Base-by-base conservation (phyloP, 495 filamentous ascomycete species). In the Penicillium verhagenii region DNA sequence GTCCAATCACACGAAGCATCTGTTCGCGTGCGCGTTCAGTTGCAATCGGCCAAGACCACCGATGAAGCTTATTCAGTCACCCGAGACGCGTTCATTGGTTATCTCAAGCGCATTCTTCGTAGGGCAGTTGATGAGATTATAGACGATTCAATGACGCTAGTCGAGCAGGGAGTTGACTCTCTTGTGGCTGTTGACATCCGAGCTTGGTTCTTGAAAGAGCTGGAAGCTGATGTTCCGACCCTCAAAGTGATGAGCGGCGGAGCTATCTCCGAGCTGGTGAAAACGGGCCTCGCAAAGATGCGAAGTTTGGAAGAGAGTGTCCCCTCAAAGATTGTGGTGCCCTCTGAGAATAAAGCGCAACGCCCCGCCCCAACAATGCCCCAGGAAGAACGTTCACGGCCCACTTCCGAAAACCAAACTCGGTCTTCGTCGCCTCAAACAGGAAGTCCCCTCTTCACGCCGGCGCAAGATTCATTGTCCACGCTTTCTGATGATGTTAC, bases 161-260 rank as follows among this genome's bases (percentile, higher is more conserved):
- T 52, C 8, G 49, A 52, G 4, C 25, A 24, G 18, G 50, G 50
- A 6, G 26, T 53, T 20, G 50, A 53, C 16, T 44, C 39, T 19
- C 39, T 53, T 3, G 18, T 44, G 38, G 50, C 50, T 14, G 50
- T 45, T 2, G 38, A 44, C 7, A 16, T 53, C 16, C 21, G 50
- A 2, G 13, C 24, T 18, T 53, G 50, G 50, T 53, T 53, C 18
- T n/a, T 31, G 14, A 53, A 53, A 35, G 38, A 53, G 24, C 18
- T 53, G 3, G 24, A 6, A 6, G 50, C 23, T 13, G 50, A 53
- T 7, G 16, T 53, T 4, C 38, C 50, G 1, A n/a, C 35, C 6
- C 38, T 53, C 6, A 53, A 44, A 19, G 23, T 53, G 29, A 14
- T 53, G 5, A 18, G 38, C 8, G 50, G 50, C 18, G 25, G 6